These are phyloP conservation scores for Heritiera fomes DNA, from an alignment of 345 rosid genomes.

Conservation along the genomic window DNA sequence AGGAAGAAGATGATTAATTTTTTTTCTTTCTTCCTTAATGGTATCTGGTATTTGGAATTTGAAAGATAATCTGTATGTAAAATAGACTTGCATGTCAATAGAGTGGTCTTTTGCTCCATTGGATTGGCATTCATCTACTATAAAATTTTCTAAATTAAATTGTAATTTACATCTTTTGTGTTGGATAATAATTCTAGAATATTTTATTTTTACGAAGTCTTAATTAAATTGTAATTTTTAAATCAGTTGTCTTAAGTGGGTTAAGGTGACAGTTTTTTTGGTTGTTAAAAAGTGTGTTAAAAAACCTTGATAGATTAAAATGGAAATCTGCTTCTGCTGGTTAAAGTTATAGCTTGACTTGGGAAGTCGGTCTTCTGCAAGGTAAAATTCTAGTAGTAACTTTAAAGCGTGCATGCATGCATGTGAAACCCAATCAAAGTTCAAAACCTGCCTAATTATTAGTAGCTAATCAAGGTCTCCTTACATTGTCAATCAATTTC, in stretches of 20 bases:
- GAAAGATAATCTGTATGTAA: neutral
- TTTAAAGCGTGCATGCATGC: neutral
- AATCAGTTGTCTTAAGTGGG: too few relatives aligned
- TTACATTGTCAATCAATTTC: neutral
- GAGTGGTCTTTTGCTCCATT: neutral
- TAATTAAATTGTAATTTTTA: too few relatives aligned
- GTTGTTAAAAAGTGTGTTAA: too few relatives aligned
- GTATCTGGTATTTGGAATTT: neutral
- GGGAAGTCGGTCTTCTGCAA: neutral
- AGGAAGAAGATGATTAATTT: neutral
- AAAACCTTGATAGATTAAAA: too few relatives aligned
- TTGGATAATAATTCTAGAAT: too few relatives aligned
- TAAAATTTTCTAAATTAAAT: too few relatives aligned
- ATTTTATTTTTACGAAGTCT: too few relatives aligned
- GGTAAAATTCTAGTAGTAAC: too few relatives aligned
- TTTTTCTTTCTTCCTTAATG: neutral
- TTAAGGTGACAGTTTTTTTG: too few relatives aligned
- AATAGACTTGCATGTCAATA: neutral
- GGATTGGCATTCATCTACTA: too few relatives aligned
- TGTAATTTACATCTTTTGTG: neutral
- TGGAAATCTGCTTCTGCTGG: too few relatives aligned
- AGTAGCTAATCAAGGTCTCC: neutral
- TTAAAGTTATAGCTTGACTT: too few relatives aligned
- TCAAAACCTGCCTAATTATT: neutral
- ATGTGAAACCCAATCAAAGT: neutral